Percentiles rank a stretch among this genome's conserved stretches.
phyloP scores from a whole-genome alignment of 1,139 yeast species.

The Debaryomyces nepalensis region DNA sequence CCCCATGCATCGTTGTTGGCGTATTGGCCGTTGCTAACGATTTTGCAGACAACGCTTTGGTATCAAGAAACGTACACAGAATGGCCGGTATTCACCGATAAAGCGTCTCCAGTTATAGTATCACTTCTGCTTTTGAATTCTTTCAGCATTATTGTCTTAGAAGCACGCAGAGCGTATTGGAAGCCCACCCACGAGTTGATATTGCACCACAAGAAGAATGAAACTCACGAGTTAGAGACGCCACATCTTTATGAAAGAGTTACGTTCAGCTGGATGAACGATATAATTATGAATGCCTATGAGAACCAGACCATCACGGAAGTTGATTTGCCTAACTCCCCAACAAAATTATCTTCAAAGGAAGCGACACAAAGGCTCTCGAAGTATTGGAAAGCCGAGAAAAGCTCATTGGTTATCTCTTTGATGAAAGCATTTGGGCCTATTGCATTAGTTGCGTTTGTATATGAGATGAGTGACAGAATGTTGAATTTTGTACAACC shows the following conservation, averaged over 20 bases:
- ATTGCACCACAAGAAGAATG: slow-evolving; percentile 20
- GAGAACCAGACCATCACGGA: slow-evolving; percentile 50
- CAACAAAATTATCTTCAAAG: slow-evolving; percentile 50
- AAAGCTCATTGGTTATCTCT: slow-evolving; percentile 46
- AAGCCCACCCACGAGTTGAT: slow-evolving; percentile 32
- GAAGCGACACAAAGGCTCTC: slow-evolving; percentile 23
- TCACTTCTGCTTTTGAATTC: slow-evolving; percentile 26
- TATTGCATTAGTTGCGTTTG: slow-evolving; percentile 45
- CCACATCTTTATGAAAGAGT: slow-evolving; percentile 55
- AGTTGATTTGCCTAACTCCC: slow-evolving; percentile 60
- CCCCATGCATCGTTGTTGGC: slow-evolving; percentile 40
- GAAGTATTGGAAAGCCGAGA: slow-evolving; percentile 30
- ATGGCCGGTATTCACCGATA: slow-evolving; percentile 22
- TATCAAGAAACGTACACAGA: slow-evolving; percentile 37
- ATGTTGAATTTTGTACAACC: slow-evolving; percentile 58
- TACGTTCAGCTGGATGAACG: slow-evolving; percentile 69
- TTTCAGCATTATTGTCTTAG: slow-evolving; percentile 27
- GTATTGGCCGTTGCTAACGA: slow-evolving; percentile 46
- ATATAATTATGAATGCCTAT: slow-evolving; percentile 53
- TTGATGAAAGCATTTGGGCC: slow-evolving; percentile 54
- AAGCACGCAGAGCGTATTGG: slow-evolving; percentile 30
- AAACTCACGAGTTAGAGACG: slow-evolving; percentile 26
- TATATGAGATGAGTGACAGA: slow-evolving; percentile 50
- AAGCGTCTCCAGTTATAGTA: slow-evolving; percentile 22
- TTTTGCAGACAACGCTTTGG: slow-evolving; percentile 26